Percentiles rank a stretch among this genome's conserved stretches.
Evolutionary conservation across 805 yeast species (phyloP).

Genomic region (Cyberlindnera sargentensis): DNA sequence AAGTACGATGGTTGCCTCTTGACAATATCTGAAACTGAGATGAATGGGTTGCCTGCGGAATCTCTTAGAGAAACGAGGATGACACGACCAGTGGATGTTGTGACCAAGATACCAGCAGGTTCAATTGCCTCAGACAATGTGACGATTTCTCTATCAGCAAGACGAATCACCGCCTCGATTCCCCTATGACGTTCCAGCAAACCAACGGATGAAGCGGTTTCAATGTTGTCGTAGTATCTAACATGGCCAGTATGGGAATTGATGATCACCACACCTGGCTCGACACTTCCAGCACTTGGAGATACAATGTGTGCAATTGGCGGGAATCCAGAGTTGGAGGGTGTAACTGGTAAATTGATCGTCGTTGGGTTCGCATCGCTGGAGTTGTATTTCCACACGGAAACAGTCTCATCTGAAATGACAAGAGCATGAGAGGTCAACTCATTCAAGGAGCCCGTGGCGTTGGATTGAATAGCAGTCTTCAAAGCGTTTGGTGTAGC

Average conservation of each 20-base stretch:
- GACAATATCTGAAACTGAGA: conserved; percentile 22
- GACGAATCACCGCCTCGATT: conserved; percentile 31
- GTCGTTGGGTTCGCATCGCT: conserved; percentile 54
- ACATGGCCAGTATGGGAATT: conserved; percentile 52
- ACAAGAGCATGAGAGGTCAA: conserved; percentile 23
- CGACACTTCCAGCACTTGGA: conserved; percentile 44
- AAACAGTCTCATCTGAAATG: conserved; percentile 35
- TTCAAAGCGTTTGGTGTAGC: conserved; percentile 38
- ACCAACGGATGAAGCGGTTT: conserved; percentile 60
- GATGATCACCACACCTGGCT: conserved; percentile 68
- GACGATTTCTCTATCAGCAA: conserved; percentile 48
- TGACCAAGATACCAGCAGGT: conserved; percentile 66
- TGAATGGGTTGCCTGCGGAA: conserved; percentile 52
- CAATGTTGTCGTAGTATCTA: conserved; percentile 68
- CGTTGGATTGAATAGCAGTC: not conserved
- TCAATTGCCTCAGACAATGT: conserved; percentile 52
- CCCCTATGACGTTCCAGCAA: conserved; percentile 37
- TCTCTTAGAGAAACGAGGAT: conserved; percentile 59
- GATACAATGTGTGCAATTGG: conserved; percentile 54
- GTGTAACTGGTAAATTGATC: conserved; percentile 37
- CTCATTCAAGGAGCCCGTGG: conserved; percentile 26
- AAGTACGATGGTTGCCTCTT: conserved; percentile 29
- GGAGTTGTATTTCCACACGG: conserved; percentile 64
- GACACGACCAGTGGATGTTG: conserved; percentile 66
- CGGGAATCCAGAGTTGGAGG: conserved; percentile 23